These are phyloP conservation scores for Ascochyta clinopodiicola DNA, from an alignment of 2,329 filamentous ascomycete genomes.

Conservation along the genomic window DNA sequence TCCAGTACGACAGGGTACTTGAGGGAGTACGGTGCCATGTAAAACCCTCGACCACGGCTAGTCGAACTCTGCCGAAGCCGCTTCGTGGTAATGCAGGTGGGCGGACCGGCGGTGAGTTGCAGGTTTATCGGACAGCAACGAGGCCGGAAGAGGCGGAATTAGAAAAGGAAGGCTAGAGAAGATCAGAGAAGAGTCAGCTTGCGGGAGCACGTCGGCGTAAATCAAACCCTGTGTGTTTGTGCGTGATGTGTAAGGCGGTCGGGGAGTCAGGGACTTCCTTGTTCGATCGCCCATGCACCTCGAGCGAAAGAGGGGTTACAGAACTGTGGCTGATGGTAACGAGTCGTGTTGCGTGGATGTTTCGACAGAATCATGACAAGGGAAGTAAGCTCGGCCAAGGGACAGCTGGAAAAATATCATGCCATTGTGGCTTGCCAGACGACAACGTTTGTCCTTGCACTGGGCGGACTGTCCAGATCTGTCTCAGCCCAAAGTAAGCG, in stretches of 20 bases:
- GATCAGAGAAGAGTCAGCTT: slow-evolving; percentile 24
- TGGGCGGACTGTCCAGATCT: slow-evolving; percentile 28
- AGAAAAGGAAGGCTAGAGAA: slow-evolving; percentile 12
- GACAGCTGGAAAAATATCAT: slow-evolving; percentile 18
- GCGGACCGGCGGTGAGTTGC: slow-evolving; percentile 17
- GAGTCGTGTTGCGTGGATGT: slow-evolving; percentile 9
- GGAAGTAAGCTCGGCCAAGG: slow-evolving; percentile 22
- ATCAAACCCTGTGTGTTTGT: slow-evolving; percentile 22
- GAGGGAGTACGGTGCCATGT: not conserved
- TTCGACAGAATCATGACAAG: slow-evolving; percentile 8
- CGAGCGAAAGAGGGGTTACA: slow-evolving; percentile 22
- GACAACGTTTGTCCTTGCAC: slow-evolving; percentile 20
- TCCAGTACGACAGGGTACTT: not conserved
- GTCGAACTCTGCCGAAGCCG: not conserved
- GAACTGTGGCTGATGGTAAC: slow-evolving; percentile 22
- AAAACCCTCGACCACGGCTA: not conserved
- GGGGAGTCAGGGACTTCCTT: slow-evolving; percentile 22
- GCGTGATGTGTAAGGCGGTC: slow-evolving; percentile 24
- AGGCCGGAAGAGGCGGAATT: slow-evolving; percentile 26
- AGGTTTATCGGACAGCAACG: slow-evolving; percentile 21
- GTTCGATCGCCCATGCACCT: slow-evolving; percentile 19
- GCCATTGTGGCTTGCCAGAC: slow-evolving; percentile 26
- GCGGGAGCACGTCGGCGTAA: slow-evolving; percentile 16
- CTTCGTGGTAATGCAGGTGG: slow-evolving; percentile 11
- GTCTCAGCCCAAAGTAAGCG: slow-evolving; percentile 31